Evolutionary conservation across 2,329 filamentous ascomycete species (phyloP).

Genomic region (Hirsutella minnesotensis): DNA sequence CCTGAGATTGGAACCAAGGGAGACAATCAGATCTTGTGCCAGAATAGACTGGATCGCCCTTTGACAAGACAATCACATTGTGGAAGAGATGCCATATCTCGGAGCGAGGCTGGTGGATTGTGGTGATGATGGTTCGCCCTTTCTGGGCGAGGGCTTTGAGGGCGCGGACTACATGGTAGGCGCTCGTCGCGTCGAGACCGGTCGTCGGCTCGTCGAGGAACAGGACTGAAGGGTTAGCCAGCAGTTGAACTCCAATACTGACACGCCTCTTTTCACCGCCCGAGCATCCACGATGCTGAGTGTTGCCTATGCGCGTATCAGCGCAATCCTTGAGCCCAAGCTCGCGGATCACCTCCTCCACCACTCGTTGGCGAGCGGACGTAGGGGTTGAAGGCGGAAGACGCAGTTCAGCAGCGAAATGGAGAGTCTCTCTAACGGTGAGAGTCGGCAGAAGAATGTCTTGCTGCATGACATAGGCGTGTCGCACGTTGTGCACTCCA

Average conservation of each 20-base stretch:
- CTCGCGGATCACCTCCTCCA: conserved; percentile 67
- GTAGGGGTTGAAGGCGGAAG: conserved; percentile 50
- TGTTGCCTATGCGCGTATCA: conserved; percentile 60
- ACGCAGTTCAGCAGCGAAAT: conserved; percentile 60
- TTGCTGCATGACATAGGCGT: conserved; percentile 66
- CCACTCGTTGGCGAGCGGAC: conserved; percentile 48
- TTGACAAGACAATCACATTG: conserved; percentile 55
- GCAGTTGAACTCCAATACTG: conserved; percentile 65
- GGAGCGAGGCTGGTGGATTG: conserved; percentile 66
- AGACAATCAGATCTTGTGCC: conserved; percentile 47
- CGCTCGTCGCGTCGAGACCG: conserved; percentile 65
- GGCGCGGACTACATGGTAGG: conserved; percentile 60
- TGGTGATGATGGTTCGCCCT: conserved; percentile 60
- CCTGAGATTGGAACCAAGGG: conserved; percentile 49
- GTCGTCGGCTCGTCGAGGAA: conserved; percentile 75
- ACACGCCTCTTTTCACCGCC: conserved; percentile 68
- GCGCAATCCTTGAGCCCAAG: conserved; percentile 68
- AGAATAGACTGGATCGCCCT: conserved; percentile 57
- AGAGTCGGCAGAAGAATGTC: conserved; percentile 62
- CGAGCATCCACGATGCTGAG: conserved; percentile 61
- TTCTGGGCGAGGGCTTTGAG: conserved; percentile 55
- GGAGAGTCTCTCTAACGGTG: conserved; percentile 64
- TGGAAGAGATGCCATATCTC: conserved; percentile 74
- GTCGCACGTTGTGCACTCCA: conserved; percentile 41
- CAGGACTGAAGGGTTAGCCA: conserved; percentile 67